Base-by-base conservation (phyloP, 2,329 filamentous ascomycete genomes). In the Hysterium pulicare region DNA sequence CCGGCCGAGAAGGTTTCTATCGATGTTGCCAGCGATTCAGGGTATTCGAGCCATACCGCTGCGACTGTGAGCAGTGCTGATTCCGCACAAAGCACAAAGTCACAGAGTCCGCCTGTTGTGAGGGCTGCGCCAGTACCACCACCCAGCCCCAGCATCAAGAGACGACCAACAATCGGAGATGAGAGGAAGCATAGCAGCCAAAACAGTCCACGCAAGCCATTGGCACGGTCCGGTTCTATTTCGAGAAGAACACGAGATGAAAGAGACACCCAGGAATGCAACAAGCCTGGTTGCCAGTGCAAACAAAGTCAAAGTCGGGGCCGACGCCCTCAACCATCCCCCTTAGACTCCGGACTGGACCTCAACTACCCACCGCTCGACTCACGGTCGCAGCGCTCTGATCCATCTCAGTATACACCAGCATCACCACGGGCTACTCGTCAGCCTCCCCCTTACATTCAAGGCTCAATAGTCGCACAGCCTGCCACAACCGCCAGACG, bases 31-130 rank as follows among this genome's bases (percentile, higher is more conserved):
- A 79, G 75, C 66, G 79, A 83, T 66, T 81, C 78, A 51, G 79
- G 79, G 55, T 82, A 82, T 70, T 81, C 77, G 49, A 81, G 77
- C 68, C 72, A 74, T 57, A 78, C 77, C 55, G 71, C 71, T 51
- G 72, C 74, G 49, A 74, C 75, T 48, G 68, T 72, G 64, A 66
- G 62, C 57, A 73, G 74, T 68, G 72, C 73, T 72, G 67, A 76
- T 71, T 74, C 74, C 58, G 69, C 63, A 51, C 69, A 69, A 67
- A 68, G 66, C 62, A 54, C 57, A 48, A 52, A 55, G 42, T 55
- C 56, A 41, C 54, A 55, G 45, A 61, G 56, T 49, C 58, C 61
- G 33, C 53, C 61, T 20, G 44, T 40, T 31, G 42, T 45, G 42
- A 40, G 33, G 42, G 21, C 48, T 37, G 46, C 53, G 41, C 42